Percentiles rank a stretch among this genome's conserved stretches.
phyloP scores from a whole-genome alignment of 177 flowering plant species.

The Vitis hybrid region DNA sequence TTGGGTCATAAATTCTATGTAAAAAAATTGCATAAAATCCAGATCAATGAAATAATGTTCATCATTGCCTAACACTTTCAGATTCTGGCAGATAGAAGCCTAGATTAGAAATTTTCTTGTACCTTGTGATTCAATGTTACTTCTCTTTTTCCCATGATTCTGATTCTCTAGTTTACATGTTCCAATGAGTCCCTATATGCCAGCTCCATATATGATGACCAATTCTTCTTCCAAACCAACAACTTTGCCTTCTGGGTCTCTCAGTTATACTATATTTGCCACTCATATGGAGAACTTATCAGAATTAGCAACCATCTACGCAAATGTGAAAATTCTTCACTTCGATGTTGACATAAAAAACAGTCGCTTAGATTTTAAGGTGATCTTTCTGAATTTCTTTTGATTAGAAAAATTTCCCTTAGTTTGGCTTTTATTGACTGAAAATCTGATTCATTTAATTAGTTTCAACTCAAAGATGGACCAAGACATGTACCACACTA shows the following conservation, averaged over 20 bases:
- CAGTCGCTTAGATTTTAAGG: constrained; percentile 92
- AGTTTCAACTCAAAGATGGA: constrained; percentile 93
- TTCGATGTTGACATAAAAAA: constrained; percentile 74
- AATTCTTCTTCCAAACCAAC: background rate
- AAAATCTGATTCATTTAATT: constrained; percentile 5
- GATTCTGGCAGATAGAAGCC: background rate
- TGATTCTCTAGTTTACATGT: background rate
- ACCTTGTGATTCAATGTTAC: background rate
- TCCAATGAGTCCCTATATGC: background rate
- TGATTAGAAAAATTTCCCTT: background rate
- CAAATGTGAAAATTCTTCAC: constrained; percentile 91
- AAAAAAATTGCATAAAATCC: too few relatives aligned
- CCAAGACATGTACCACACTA: constrained; percentile 78
- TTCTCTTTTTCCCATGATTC: background rate
- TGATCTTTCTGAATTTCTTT: constrained; percentile 11
- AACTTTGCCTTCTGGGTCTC: background rate
- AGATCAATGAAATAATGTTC: background rate
- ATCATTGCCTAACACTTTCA: background rate
- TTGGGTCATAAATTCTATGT: background rate
- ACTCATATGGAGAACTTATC: constrained; percentile 94
- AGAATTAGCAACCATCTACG: constrained; percentile 81
- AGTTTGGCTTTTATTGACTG: constrained; percentile 2
- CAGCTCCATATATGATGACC: background rate
- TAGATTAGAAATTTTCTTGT: background rate
- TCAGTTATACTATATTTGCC: constrained; percentile 92